These are phyloP conservation scores for Gracilaria caudata DNA, from an alignment of 23 red algal species.

Conservation along the genomic window DNA sequence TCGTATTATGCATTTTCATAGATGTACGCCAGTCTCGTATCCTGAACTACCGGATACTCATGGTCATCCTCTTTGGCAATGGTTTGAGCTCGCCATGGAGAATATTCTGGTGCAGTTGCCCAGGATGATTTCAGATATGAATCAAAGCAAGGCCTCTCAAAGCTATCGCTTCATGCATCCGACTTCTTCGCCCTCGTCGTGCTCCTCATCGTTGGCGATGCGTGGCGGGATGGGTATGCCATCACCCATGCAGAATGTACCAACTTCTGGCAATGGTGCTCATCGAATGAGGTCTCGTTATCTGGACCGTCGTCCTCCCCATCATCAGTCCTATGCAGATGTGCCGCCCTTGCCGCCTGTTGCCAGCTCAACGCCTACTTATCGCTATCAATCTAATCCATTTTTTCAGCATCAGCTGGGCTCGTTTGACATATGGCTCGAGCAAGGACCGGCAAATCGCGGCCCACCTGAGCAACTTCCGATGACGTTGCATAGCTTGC, in stretches of 20 bases:
- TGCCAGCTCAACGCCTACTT: not conserved
- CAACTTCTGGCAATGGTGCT: not conserved
- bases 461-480: slow-evolving; percentile 93
- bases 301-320: not conserved
- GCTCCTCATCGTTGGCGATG: not conserved
- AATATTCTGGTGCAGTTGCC: slow-evolving; percentile 92
- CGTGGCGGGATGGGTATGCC: slow-evolving; percentile 7
- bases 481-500: slow-evolving; percentile 86
- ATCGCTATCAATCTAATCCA: slow-evolving; percentile 34
- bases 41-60: slow-evolving; percentile 80
- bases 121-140: slow-evolving; percentile 57
- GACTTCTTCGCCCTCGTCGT: slow-evolving; percentile 24
- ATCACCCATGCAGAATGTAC: slow-evolving; percentile 1
- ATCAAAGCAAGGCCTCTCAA: slow-evolving; percentile 18
- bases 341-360: not conserved
- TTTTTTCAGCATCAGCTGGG: slow-evolving; percentile 96
- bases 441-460: slow-evolving; percentile 77
- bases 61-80: slow-evolving; percentile 87
- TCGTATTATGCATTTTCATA: slow-evolving; percentile 82
- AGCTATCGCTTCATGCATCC: slow-evolving; percentile 12
- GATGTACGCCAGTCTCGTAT: slow-evolving; percentile 79
- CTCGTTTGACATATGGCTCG: slow-evolving; percentile 93
- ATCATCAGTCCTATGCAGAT: not conserved
- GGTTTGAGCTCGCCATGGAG: slow-evolving; percentile 94
- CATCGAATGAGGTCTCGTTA: not conserved